phyloP scores from a whole-genome alignment of 345 rosid genomes.

The Gossypium longicalyx region DNA sequence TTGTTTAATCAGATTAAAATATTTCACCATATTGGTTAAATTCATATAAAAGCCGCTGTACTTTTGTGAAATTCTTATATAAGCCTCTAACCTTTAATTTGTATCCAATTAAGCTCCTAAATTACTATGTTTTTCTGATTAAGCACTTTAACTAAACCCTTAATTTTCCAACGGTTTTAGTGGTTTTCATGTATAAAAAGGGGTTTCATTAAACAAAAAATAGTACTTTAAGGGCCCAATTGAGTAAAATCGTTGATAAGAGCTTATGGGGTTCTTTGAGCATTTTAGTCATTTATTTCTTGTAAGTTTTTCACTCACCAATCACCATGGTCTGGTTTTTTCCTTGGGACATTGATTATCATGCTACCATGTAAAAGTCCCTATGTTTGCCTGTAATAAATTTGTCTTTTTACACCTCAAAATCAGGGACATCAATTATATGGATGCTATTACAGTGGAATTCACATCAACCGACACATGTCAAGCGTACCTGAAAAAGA shows the following conservation, averaged over 20 bases:
- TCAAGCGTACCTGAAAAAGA: slow-evolving; percentile 28
- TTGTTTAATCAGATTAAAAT: not conserved
- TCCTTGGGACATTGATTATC: not conserved
- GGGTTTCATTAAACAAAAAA: not conserved
- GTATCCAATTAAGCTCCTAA: not conserved
- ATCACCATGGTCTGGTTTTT: not conserved
- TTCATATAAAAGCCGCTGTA: not conserved
- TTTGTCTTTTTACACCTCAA: not conserved
- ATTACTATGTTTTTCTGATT: not conserved
- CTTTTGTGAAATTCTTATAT: not conserved
- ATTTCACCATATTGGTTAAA: not conserved
- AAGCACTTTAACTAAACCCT: not conserved
- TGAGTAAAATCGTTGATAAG: not conserved
- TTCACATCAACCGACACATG: slow-evolving; percentile 33
- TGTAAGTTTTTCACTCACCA: not conserved
- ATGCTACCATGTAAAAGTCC: not conserved
- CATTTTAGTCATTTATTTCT: not conserved
- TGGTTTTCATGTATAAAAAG: not conserved
- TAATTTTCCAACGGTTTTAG: not conserved
- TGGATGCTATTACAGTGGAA: slow-evolving; percentile 94
- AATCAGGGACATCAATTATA: slow-evolving; percentile 70
- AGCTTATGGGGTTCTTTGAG: not conserved
- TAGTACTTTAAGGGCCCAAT: not conserved
- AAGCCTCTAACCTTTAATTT: not conserved
- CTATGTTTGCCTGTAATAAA: slow-evolving; percentile 4